A percentile compares a stretch with the other conserved stretches of the same genome.
These are phyloP conservation scores for Dactylorhiza incarnata DNA, from an alignment of 106 monocot species.

Conservation along the genomic window DNA sequence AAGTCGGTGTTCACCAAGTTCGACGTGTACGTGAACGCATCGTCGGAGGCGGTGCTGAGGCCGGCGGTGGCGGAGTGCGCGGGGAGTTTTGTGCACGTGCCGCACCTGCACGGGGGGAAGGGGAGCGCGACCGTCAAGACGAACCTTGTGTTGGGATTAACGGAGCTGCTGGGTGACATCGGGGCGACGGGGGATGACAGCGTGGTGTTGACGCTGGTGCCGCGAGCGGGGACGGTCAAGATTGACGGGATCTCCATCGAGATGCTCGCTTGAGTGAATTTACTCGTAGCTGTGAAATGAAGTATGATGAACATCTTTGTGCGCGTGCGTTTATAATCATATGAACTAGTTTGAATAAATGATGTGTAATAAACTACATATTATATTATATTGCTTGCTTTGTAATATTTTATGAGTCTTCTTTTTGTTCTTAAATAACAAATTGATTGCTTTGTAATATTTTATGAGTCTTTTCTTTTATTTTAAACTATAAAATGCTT, in stretches of 20 bases:
- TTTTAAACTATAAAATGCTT: no score
- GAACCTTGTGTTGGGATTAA: slow-evolving; percentile 24
- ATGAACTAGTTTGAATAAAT: not conserved
- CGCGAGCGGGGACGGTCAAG: slow-evolving; percentile 8
- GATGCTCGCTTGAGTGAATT: not conserved
- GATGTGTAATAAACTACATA: not conserved
- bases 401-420: no score
- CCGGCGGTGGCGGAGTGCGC: slow-evolving; percentile 42
- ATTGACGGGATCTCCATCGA: not conserved
- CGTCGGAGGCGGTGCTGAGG: slow-evolving; percentile 2
- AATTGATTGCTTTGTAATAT: no score
- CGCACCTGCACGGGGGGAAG: slow-evolving; percentile 13
- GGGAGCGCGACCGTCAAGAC: slow-evolving; percentile 1
- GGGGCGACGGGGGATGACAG: slow-evolving; percentile 28
- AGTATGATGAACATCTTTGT: not conserved
- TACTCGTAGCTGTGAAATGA: not conserved
- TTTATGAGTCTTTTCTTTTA: no score
- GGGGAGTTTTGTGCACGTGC: slow-evolving; percentile 48
- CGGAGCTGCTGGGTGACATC: slow-evolving; percentile 37
- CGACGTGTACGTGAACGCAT: slow-evolving; percentile 46
- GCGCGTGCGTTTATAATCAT: not conserved
- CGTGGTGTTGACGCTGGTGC: slow-evolving; percentile 39
- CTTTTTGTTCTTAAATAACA: no score
- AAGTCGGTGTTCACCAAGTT: slow-evolving; percentile 18
- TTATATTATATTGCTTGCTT: no score